phyloP scores from a whole-genome alignment of 192 early-diverging fungal species.

The Geosiphon pyriformis region DNA sequence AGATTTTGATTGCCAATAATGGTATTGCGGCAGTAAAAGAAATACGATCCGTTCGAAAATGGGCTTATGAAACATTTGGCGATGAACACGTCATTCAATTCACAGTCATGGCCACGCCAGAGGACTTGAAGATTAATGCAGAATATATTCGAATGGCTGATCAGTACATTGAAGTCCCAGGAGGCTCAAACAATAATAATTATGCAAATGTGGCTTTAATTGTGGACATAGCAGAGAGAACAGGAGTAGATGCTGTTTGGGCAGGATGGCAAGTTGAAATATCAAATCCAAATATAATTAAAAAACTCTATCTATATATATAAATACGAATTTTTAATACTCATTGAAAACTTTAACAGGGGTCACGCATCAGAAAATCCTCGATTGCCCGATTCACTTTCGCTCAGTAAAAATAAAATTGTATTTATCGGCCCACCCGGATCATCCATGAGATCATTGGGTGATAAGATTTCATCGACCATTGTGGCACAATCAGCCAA shows the following conservation, averaged over 20 bases:
- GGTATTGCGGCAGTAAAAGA: conserved; percentile 99
- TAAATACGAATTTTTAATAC: conserved; percentile 5
- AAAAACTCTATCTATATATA: not conserved
- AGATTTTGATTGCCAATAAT: conserved; percentile 98
- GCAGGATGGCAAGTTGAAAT: conserved; percentile 75
- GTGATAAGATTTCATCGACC: conserved; percentile 99
- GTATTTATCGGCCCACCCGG: conserved; percentile 97
- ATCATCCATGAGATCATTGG: conserved; percentile 95
- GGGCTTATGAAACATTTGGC: conserved; percentile 98
- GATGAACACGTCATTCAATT: conserved; percentile 93
- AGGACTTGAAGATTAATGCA: conserved; percentile 95
- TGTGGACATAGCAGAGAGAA: conserved; percentile 96
- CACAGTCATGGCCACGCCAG: conserved; percentile 96
- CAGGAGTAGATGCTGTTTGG: conserved; percentile 92
- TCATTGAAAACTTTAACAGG: conserved; percentile 41
- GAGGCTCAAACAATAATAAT: conserved; percentile 98
- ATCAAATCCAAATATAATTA: not conserved
- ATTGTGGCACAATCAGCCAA: conserved; percentile 97
- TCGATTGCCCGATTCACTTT: conserved; percentile 85
- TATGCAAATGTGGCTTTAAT: conserved; percentile 98
- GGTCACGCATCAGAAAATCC: conserved; percentile 99
- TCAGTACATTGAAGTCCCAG: conserved; percentile 97
- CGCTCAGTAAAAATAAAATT: conserved; percentile 70
- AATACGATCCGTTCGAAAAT: conserved; percentile 95
- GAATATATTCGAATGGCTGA: conserved; percentile 99